Evolutionary conservation across 2,329 filamentous ascomycete species (phyloP).

Genomic region (Colletotrichum tropicale): DNA sequence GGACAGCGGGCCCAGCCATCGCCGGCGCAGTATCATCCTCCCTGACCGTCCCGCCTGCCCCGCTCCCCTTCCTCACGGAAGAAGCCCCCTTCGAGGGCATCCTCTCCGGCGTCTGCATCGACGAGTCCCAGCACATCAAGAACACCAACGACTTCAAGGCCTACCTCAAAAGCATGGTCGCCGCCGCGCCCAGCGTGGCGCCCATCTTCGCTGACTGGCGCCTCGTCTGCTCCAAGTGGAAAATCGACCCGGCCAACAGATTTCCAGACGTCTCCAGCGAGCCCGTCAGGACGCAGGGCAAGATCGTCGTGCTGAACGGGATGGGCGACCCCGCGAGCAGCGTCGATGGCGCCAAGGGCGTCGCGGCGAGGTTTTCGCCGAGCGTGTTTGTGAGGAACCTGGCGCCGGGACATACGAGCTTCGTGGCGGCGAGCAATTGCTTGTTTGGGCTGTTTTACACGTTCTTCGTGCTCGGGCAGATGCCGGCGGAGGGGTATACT

Average conservation of each 20-base stretch:
- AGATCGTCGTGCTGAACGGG: not conserved
- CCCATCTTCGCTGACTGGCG: not conserved
- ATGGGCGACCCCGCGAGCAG: slow-evolving; percentile 2
- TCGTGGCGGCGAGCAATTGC: not conserved
- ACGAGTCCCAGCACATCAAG: not conserved
- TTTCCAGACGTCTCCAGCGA: not conserved
- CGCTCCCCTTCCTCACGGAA: not conserved
- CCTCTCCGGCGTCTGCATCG: not conserved
- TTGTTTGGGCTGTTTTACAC: not conserved
- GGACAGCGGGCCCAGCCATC: not conserved
- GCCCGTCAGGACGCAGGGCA: not conserved
- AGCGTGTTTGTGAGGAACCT: not conserved
- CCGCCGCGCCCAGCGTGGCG: slow-evolving; percentile 6
- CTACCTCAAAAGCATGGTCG: not conserved
- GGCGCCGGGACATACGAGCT: slow-evolving; percentile 1
- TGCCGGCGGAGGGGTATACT: not conserved
- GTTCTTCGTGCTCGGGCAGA: not conserved
- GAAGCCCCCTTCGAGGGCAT: not conserved
- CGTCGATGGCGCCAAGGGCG: not conserved
- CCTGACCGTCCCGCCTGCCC: not conserved
- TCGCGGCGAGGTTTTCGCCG: not conserved
- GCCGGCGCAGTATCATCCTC: not conserved
- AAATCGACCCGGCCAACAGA: not conserved
- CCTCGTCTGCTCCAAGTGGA: slow-evolving; percentile 2
- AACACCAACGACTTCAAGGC: not conserved